phyloP scores from a whole-genome alignment of 768 basidiomycete genomes.

The Lactarius psammicola region DNA sequence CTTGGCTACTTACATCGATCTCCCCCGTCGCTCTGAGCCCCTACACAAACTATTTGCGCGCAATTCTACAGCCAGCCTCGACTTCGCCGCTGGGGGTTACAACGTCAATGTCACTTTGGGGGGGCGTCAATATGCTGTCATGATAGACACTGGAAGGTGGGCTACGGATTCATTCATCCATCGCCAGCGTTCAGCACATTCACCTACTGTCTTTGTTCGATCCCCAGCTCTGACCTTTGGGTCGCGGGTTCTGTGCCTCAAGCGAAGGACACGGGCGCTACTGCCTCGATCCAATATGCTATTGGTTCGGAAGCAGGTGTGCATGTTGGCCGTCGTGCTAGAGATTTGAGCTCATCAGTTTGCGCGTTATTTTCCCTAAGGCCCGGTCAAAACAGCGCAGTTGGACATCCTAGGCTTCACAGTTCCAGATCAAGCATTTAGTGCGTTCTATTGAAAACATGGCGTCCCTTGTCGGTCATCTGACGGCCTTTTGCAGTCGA shows the following conservation, averaged over 20 bases:
- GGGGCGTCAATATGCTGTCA: conserved; percentile 34
- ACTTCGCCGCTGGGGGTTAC: background rate
- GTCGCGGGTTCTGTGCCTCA: conserved; percentile 46
- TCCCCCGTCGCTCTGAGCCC: background rate
- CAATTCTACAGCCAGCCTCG: conserved; percentile 1
- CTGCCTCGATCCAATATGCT: conserved; percentile 50
- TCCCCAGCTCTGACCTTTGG: conserved; percentile 60
- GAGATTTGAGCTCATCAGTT: background rate
- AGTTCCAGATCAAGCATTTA: conserved; percentile 46
- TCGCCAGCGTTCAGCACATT: background rate
- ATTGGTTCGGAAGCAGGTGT: conserved; percentile 43
- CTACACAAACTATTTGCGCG: background rate
- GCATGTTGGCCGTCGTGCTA: background rate
- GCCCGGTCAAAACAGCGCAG: conserved; percentile 44
- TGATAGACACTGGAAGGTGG: conserved; percentile 50
- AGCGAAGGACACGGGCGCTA: conserved; percentile 40
- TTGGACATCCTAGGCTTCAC: conserved; percentile 47
- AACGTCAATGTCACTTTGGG: conserved; percentile 41
- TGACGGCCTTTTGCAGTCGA: conserved; percentile 39
- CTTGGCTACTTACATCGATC: conserved; percentile 8
- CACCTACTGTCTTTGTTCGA: background rate
- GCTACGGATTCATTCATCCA: background rate
- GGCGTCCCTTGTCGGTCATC: background rate
- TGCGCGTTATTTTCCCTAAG: conserved; percentile 25
- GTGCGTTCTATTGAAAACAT: conserved; percentile 36